A percentile compares a stretch with the other conserved stretches of the same genome.
Conservation (phyloP, 1,284 basidiomycete species). For the Termitomyces sp. region DNA sequence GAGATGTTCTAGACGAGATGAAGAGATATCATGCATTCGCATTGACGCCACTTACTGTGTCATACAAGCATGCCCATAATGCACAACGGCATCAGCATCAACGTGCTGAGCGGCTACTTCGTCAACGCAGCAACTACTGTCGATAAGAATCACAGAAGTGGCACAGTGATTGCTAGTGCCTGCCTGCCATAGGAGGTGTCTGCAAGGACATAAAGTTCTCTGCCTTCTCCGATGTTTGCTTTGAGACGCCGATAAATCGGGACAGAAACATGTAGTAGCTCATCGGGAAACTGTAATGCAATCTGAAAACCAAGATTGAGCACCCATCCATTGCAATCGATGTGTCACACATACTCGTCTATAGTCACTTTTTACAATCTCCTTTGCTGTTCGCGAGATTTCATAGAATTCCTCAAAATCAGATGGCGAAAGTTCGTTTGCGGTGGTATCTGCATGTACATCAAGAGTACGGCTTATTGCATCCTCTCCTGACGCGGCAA, state of each 20-base stretch:
- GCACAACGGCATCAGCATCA: slow-evolving; percentile 47
- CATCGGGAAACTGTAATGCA: slow-evolving; percentile 95
- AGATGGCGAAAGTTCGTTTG: slow-evolving; percentile 28
- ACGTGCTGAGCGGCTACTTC: slow-evolving; percentile 95
- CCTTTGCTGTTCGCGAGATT: slow-evolving; percentile 47
- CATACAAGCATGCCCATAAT: slow-evolving; percentile 81
- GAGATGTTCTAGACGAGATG: slow-evolving; percentile 51
- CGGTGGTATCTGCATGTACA: slow-evolving; percentile 32
- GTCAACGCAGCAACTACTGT: slow-evolving; percentile 88
- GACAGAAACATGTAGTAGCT: slow-evolving; percentile 84
- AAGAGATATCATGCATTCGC: neutral
- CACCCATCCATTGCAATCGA: neutral
- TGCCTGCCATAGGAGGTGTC: slow-evolving; percentile 85
- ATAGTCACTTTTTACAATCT: slow-evolving; percentile 49
- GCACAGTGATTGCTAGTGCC: slow-evolving; percentile 11
- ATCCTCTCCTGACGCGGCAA: slow-evolving; percentile 58
- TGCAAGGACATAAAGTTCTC: slow-evolving; percentile 68
- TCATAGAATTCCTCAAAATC: slow-evolving; percentile 59
- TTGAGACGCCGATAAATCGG: slow-evolving; percentile 79
- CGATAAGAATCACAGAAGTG: slow-evolving; percentile 14
- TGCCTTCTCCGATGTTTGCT: slow-evolving; percentile 38
- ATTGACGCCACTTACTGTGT: slow-evolving; percentile 56
- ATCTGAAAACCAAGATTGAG: slow-evolving; percentile 41
- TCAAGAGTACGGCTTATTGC: slow-evolving; percentile 52
- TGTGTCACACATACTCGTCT: slow-evolving; percentile 43